Base-by-base conservation (phyloP, 1,284 basidiomycete species). In the Apiotrichum gracile region DNA sequence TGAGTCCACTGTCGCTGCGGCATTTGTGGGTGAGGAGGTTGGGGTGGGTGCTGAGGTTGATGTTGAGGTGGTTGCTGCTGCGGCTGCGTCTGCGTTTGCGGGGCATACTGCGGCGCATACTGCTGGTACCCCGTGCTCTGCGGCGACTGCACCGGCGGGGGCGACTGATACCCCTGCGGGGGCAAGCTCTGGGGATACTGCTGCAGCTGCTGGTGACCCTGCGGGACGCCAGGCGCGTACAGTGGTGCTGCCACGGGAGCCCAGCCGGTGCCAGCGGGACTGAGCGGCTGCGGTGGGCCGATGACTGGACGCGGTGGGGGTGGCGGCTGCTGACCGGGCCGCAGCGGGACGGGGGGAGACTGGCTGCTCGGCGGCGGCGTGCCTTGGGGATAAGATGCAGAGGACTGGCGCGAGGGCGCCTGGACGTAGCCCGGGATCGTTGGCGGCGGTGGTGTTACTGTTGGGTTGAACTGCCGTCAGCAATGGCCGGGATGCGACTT, bases 401-500 rank as follows among this genome's bases (percentile, higher is more conserved):
- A 47, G 25, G 46, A 26, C 46, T 34, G 33, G 17, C 46, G 44
- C 21, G 46, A 47, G 2, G 45, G 27, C 2, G 43, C 22, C 16
- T 60, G 64, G 52, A 63, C 19, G 49, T 26, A 33, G 61, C 60
- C 12, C 63, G 60, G 17, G 24, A 50, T 54, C 2, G 54, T 57
- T 39, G 63, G 61, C 4, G 61, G 64, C 5, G 68, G 63, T 4
- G 67, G 67, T 13, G 57, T 65, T 2, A 63, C 67, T 0, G 64
- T 58, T 13, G 65, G 44, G 19, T 61, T 51, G 41, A 70, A 72
- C 39, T 63, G 61, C 0, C 68, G 70, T 17, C 70, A 55, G 3
- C 3, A 38, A 38, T 6, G n/a, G 2, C 7, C 2, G 19, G 19
- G 2, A 2, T 9, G 37, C 9, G 19, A 38, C 37, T 4, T 21